phyloP scores from a whole-genome alignment of 1,284 basidiomycete species.

The Cutaneotrichosporon cavernicola region DNA sequence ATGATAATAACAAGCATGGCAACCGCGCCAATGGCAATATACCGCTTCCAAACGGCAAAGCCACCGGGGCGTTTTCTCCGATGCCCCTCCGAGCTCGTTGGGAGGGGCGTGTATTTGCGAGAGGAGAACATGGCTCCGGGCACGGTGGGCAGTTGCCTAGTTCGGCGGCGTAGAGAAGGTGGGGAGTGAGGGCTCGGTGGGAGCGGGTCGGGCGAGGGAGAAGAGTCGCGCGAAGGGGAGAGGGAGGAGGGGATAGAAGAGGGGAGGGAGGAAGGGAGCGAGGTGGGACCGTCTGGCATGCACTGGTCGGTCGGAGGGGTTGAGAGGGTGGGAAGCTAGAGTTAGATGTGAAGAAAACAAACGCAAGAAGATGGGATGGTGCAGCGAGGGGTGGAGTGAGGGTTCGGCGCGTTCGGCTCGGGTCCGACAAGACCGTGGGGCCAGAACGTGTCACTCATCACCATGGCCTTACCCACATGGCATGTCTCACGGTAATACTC shows the following conservation, averaged over 20 bases:
- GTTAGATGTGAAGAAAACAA: not conserved
- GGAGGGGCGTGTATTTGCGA: conserved; percentile 48
- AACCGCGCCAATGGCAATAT: conserved; percentile 27
- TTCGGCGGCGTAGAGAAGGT: conserved; percentile 9
- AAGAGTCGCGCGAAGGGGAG: conserved; percentile 1
- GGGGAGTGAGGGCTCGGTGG: not conserved
- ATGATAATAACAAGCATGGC: conserved; percentile 10
- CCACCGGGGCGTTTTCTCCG: conserved; percentile 40
- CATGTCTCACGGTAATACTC: not conserved
- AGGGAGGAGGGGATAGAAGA: conserved; percentile 8
- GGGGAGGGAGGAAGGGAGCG: conserved; percentile 5
- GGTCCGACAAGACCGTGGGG: not conserved
- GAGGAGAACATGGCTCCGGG: conserved; percentile 40
- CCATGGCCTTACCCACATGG: not conserved
- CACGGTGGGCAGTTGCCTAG: not conserved
- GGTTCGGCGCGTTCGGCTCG: not conserved
- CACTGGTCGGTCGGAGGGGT: conserved; percentile 8
- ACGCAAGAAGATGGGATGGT: not conserved
- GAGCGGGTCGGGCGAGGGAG: conserved; percentile 6
- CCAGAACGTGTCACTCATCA: not conserved
- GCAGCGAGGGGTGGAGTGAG: not conserved
- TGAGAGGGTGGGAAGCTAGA: conserved; percentile 1
- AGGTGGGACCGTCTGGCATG: conserved; percentile 6
- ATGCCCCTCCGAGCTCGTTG: conserved; percentile 34
- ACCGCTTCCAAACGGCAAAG: conserved; percentile 45